phyloP scores from a whole-genome alignment of 345 rosid genomes.

The Firmiana major region DNA sequence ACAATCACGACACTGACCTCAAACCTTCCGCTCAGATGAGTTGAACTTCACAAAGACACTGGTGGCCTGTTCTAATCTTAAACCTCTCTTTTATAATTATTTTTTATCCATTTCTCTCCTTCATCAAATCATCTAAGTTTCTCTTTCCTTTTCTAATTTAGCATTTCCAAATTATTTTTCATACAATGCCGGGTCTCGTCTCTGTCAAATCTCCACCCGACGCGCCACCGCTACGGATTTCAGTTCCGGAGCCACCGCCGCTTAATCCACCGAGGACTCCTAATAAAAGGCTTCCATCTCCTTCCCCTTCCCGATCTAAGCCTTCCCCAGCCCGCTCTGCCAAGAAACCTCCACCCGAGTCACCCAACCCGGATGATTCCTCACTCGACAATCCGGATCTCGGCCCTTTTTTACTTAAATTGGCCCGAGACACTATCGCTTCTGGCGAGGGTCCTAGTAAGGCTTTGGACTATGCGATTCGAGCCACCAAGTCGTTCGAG shows the following conservation, averaged over 20 bases:
- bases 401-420: constrained; percentile 91
- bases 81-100: neutral
- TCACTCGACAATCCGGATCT: constrained; percentile 98
- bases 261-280: constrained; percentile 44
- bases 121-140: neutral
- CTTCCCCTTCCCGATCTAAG: constrained; percentile 80
- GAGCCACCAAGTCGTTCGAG: constrained; percentile 89
- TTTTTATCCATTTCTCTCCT: neutral
- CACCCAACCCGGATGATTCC: constrained; percentile 52
- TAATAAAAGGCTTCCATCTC: constrained; percentile 58
- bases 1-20: neutral
- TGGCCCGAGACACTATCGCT: constrained; percentile 90
- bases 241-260: constrained; percentile 57
- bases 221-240: constrained; percentile 58
- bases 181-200: constrained; percentile 79
- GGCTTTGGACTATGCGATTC: constrained; percentile 88
- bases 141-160: neutral
- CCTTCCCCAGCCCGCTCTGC: constrained; percentile 66
- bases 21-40: neutral
- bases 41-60: neutral
- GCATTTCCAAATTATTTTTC: neutral
- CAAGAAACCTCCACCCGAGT: constrained; percentile 72
- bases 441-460: constrained; percentile 90
- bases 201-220: constrained; percentile 82
- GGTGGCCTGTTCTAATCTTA: constrained; percentile 4